Evolutionary conservation across 2,329 filamentous ascomycete genomes (phyloP).

Genomic region (Pseudogymnoascus sp.): DNA sequence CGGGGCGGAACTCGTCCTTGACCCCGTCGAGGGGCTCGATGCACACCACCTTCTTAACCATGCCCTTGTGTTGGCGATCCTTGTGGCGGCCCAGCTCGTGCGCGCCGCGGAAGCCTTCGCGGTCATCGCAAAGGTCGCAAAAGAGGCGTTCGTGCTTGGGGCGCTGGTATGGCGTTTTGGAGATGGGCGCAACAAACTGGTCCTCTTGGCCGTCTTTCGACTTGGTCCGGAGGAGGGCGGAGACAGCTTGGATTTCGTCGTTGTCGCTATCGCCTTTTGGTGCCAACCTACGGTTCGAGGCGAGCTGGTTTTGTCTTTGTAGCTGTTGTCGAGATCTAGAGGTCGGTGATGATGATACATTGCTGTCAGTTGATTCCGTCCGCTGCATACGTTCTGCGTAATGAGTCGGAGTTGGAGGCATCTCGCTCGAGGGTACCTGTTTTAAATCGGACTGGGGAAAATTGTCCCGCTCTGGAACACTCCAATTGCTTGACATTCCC

Average conservation of each 20-base stretch:
- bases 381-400: constrained; percentile 27
- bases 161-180: constrained; percentile 28
- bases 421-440: constrained; percentile 21
- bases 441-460: not conserved
- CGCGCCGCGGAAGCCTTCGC: constrained; percentile 83
- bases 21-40: constrained; percentile 42
- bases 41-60: constrained; percentile 51
- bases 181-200: constrained; percentile 22
- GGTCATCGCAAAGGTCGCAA: constrained; percentile 71
- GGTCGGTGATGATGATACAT: constrained; percentile 22
- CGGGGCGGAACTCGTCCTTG: constrained; percentile 39
- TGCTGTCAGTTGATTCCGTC: constrained; percentile 27
- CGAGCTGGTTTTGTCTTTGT: constrained; percentile 22
- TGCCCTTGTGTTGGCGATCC: constrained; percentile 54
- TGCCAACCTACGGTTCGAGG: constrained; percentile 23
- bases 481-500: constrained; percentile 77
- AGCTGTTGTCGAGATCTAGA: constrained; percentile 27
- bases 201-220: constrained; percentile 26
- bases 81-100: constrained; percentile 71
- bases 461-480: constrained; percentile 59
- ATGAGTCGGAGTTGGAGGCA: constrained; percentile 16
- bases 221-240: constrained; percentile 15
- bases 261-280: constrained; percentile 25
- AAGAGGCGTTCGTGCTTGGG: constrained; percentile 50
- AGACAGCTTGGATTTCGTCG: not conserved